Base-by-base conservation (phyloP, 495 filamentous ascomycete species). In the Antarctomyces pellizariae region DNA sequence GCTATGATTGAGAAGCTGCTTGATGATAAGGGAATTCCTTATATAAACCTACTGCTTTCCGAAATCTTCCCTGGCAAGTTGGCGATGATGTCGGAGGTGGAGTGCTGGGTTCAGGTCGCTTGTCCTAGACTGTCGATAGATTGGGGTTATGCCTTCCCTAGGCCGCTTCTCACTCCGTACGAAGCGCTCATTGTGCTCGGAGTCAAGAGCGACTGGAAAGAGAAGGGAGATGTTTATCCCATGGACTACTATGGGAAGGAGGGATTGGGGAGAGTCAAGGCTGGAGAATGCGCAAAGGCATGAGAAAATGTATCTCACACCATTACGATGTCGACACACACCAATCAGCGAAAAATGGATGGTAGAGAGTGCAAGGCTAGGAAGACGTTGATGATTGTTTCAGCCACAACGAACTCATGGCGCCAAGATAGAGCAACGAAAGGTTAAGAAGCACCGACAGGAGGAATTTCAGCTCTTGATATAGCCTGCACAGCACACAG, bases 221-320 rank as follows among this genome's bases (percentile, higher is more conserved):
- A 54, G 25, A 68, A 71, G 32, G 52, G 54, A 9, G 73, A 65
- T 3, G 60, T 83, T n/a, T 97, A 97, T 48, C 79, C 78, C 3
- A 97, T 97, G 86, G 83, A 95, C 49, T 97, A 86, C 36, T 97
- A 97, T 56, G 78, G 69, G 0, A 86, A 75, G 46, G 79, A 91
- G 7, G 86, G 86, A 0, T 47, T 97, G 18, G 86, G 86, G 8
- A 65, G 89, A 42, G 78, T 73, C 13, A 76, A 52, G 45, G 58
- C 57, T 21, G 47, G n/a, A n/a, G n/a, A n/a, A n/a, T n/a, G n/a
- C n/a, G n/a, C n/a, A n/a, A n/a, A n/a, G n/a, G n/a, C n/a, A n/a
- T n/a, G n/a, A n/a, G n/a, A n/a, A n/a, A n/a, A n/a, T n/a, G n/a
- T n/a, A n/a, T n/a, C n/a, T n/a, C n/a, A n/a, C n/a, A n/a, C n/a